Base-by-base conservation (phyloP, 768 basidiomycete species). In the Lanmaoa rubissima region DNA sequence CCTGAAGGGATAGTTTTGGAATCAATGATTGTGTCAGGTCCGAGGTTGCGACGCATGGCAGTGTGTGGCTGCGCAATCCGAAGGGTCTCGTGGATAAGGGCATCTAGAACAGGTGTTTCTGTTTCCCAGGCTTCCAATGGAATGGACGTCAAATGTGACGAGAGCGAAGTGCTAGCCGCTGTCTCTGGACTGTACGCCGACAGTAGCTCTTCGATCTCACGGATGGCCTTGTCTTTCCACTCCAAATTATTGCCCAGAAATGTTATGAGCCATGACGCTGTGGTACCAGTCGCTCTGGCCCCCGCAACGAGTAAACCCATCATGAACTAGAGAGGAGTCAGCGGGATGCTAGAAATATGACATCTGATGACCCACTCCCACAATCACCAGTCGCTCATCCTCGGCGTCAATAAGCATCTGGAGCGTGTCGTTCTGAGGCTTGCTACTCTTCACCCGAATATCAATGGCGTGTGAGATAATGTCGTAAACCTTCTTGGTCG, bases 221-320 rank as follows among this genome's bases (percentile, higher is more conserved):
- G 66, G 28, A 72, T 75, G n/a, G 83, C 87, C 69, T 80, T 84
- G 46, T 73, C 70, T 44, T 82, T 77, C 87, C 88, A 90, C 61
- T 85, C 82, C 39, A 76, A 73, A 63, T 89, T 80, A 36, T 82
- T 82, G 21, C 85, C 86, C 40, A 92, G 79, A 70, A 82, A 92
- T 34, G 84, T 87, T 55, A 87, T 73, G 50, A 91, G 70, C 89
- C 89, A 92, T 32, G 85, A 88, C 39, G 88, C 88, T 78, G 88
- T 87, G 11, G 86, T 86, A 12, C 88, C 88, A 44, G 88, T 91
- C 13, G 89, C 87, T 65, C 89, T 80, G 41, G 88, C 85, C n/a
- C 89, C 89, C 34, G 89, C 89, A 54, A 89, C 86, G 54, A 92
- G 75, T 16, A 91, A 74, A 34, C 90, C 89, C 85, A 90, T 90